Conservation (phyloP, 257 asterid genomes). For the Capsicum rhomboideum region DNA sequence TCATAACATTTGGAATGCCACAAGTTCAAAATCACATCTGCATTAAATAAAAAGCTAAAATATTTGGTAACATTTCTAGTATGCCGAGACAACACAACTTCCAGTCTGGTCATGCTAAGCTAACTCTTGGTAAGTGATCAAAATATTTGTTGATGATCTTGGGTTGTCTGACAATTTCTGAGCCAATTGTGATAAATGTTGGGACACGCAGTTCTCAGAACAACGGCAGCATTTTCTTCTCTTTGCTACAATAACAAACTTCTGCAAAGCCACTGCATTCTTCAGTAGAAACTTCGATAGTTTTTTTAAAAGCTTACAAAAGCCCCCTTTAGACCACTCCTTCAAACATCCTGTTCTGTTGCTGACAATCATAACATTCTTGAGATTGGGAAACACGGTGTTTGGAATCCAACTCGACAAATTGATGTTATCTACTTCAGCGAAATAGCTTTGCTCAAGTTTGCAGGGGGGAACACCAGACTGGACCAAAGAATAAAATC, state of each 20-base stretch:
- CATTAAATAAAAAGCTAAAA: background rate
- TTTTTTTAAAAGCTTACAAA: background rate
- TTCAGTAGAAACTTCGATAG: background rate
- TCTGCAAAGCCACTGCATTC: background rate
- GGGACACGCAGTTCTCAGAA: background rate
- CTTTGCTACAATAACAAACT: background rate
- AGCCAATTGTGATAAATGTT: too few species aligned
- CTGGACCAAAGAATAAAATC: too few species aligned
- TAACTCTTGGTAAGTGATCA: too few species aligned
- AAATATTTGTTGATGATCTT: too few species aligned
- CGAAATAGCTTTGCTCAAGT: background rate
- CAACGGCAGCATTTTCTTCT: background rate
- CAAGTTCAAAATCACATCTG: background rate
- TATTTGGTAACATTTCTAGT: background rate
- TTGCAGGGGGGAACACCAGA: too few species aligned
- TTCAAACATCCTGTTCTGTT: background rate
- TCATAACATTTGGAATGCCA: background rate
- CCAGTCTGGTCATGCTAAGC: background rate
- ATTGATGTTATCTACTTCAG: background rate
- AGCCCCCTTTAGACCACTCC: background rate
- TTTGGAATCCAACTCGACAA: background rate
- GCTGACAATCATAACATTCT: background rate
- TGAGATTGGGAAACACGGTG: background rate
- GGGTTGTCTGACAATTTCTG: too few species aligned
- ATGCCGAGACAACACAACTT: background rate